Percentiles rank a stretch among this genome's conserved stretches.
Conservation (phyloP, 2,329 filamentous ascomycete species). For the Sarocladium strictum region DNA sequence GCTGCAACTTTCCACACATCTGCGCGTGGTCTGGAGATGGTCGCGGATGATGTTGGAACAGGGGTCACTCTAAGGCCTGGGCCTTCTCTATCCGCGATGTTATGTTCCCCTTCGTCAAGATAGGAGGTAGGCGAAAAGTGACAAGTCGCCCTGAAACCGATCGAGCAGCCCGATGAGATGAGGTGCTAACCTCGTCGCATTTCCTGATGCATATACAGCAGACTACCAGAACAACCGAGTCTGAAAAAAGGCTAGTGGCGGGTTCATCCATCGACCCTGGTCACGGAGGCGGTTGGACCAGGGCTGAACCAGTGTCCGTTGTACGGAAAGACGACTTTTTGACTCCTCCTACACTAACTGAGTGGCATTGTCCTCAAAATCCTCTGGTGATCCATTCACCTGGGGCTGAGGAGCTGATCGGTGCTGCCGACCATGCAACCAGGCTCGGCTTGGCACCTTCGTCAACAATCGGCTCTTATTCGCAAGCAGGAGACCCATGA, state of each 20-base stretch:
- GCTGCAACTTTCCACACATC: neutral
- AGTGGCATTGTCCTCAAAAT: neutral
- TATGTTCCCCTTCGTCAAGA: no score
- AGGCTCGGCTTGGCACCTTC: neutral
- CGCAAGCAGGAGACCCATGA: neutral
- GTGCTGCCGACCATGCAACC: neutral
- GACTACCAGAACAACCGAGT: neutral
- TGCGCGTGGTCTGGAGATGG: neutral
- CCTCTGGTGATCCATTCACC: neutral
- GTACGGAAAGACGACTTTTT: neutral
- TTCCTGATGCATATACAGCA: neutral
- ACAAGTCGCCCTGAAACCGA: neutral
- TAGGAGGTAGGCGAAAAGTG: neutral
- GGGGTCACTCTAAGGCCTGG: neutral
- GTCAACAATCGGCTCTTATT: neutral
- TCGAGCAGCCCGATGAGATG: neutral
- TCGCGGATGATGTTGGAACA: neutral
- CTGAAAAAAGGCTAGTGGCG: neutral
- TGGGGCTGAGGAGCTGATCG: neutral
- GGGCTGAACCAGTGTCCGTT: neutral
- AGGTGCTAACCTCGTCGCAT: neutral
- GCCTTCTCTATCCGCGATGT: neutral
- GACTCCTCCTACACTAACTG: neutral
- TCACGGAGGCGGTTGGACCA: neutral
- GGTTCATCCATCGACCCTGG: neutral